phyloP scores from a whole-genome alignment of 768 basidiomycete genomes.

The Amanita jacksonii region DNA sequence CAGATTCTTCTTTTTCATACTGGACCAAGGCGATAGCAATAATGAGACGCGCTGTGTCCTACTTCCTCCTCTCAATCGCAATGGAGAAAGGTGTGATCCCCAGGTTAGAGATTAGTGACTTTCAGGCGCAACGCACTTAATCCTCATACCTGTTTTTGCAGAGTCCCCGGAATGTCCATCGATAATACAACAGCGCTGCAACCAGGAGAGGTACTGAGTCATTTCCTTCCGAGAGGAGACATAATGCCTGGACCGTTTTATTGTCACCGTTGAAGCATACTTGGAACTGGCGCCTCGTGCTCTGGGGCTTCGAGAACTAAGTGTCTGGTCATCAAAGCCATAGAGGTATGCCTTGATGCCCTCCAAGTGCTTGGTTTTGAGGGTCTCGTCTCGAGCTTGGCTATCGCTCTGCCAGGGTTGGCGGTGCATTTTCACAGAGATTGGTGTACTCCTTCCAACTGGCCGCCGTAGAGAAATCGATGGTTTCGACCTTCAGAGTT shows the following conservation, averaged over 20 bases:
- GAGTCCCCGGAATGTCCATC: conserved; percentile 4
- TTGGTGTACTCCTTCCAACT: conserved; percentile 7
- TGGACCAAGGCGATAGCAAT: conserved; percentile 48
- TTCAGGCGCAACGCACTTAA: background rate
- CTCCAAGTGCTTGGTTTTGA: background rate
- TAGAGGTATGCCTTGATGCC: background rate
- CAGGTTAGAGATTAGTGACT: conserved; percentile 13
- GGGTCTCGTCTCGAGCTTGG: background rate
- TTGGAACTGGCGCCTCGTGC: background rate
- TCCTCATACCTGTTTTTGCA: conserved; percentile 15
- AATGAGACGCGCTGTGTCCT: conserved; percentile 52
- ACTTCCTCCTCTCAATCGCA: conserved; percentile 38
- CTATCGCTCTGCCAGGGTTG: background rate
- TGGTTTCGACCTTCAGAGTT: too few species aligned
- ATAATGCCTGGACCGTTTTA: conserved; percentile 39
- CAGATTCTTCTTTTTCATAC: conserved; percentile 22
- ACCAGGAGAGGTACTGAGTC: conserved; percentile 31
- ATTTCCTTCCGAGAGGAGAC: conserved; percentile 31
- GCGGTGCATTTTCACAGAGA: background rate
- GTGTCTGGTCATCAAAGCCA: background rate
- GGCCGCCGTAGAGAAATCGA: background rate
- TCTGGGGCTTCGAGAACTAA: background rate
- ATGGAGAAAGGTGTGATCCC: conserved; percentile 42
- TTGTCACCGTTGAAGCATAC: conserved; percentile 13
- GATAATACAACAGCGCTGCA: conserved; percentile 21